phyloP scores from a whole-genome alignment of 2,329 filamentous ascomycete species.

The Clonostachys sp. region DNA sequence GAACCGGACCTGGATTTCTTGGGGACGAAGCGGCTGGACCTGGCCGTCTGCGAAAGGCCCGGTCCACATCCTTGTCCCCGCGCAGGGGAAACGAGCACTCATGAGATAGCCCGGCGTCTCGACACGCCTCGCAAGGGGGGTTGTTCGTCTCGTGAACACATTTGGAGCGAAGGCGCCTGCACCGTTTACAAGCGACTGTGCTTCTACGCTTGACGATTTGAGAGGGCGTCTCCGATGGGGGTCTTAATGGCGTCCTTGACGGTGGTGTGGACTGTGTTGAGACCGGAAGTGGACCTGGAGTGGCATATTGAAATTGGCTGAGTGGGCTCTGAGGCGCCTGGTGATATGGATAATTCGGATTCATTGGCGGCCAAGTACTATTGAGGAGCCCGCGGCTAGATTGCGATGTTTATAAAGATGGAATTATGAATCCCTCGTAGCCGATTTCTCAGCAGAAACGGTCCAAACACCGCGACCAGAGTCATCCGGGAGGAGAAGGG shows the following conservation, averaged over 20 bases:
- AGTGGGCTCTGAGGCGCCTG: too few species aligned
- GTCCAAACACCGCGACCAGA: too few species aligned
- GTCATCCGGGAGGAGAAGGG: too few species aligned
- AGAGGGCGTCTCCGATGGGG: not conserved
- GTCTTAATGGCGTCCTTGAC: not conserved
- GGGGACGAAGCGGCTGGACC: not conserved
- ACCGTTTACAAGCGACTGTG: constrained; percentile 14
- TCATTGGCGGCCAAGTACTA: too few species aligned
- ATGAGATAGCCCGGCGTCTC: constrained; percentile 4
- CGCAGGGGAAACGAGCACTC: constrained; percentile 12
- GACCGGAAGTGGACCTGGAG: too few species aligned
- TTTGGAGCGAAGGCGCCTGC: constrained; percentile 13
- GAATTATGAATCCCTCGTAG: too few species aligned
- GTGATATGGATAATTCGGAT: too few species aligned
- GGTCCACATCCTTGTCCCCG: constrained; percentile 11
- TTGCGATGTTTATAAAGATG: too few species aligned
- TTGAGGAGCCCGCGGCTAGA: too few species aligned
- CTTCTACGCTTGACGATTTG: constrained; percentile 8
- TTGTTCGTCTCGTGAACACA: constrained; percentile 8
- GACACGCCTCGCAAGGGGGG: constrained; percentile 12
- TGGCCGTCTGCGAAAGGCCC: constrained; percentile 10
- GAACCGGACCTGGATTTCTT: not conserved
- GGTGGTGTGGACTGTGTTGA: too few species aligned
- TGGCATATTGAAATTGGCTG: too few species aligned
- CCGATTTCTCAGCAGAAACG: too few species aligned